Conservation (phyloP, 441 rosid species). For the Breynia disticha region DNA sequence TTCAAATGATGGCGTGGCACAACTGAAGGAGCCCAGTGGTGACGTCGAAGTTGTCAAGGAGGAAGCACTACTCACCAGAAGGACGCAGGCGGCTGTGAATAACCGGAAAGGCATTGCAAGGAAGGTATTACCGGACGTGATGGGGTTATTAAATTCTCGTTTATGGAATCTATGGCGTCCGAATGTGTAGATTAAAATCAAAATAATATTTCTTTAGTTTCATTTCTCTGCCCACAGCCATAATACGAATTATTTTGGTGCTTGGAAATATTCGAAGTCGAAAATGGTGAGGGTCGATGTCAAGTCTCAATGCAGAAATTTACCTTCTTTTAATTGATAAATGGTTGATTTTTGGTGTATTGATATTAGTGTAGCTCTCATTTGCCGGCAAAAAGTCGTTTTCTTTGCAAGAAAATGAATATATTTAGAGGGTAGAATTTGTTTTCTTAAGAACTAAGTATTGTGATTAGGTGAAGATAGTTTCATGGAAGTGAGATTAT, state of each 20-base stretch:
- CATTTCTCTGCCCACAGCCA: slow-evolving; percentile 3
- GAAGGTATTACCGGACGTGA: slow-evolving; percentile 87
- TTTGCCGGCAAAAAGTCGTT: too few species aligned
- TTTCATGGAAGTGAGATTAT: slow-evolving; percentile 12
- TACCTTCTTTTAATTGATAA: too few species aligned
- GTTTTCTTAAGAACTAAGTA: slow-evolving; percentile 17
- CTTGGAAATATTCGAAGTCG: too few species aligned
- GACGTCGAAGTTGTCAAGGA: slow-evolving; percentile 3
- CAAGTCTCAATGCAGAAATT: too few species aligned
- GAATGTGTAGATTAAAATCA: slow-evolving; percentile 31
- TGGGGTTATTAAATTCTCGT: slow-evolving; percentile 69
- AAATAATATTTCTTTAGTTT: not conserved
- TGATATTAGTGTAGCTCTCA: too few species aligned
- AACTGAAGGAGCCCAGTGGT: not conserved
- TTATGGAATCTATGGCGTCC: slow-evolving; percentile 91
- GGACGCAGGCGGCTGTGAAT: slow-evolving; percentile 16
- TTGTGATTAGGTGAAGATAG: slow-evolving; percentile 35
- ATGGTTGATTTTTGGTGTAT: too few species aligned
- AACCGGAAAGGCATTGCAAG: slow-evolving; percentile 73
- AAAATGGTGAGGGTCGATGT: too few species aligned
- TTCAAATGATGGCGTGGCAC: slow-evolving; percentile 15
- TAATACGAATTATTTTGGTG: too few species aligned
- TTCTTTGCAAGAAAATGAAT: too few species aligned
- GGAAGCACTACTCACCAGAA: not conserved
- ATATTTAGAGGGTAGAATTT: too few species aligned